Evolutionary conservation across 495 filamentous ascomycete species (phyloP).

Genomic region (Aspergillus taichungensis): DNA sequence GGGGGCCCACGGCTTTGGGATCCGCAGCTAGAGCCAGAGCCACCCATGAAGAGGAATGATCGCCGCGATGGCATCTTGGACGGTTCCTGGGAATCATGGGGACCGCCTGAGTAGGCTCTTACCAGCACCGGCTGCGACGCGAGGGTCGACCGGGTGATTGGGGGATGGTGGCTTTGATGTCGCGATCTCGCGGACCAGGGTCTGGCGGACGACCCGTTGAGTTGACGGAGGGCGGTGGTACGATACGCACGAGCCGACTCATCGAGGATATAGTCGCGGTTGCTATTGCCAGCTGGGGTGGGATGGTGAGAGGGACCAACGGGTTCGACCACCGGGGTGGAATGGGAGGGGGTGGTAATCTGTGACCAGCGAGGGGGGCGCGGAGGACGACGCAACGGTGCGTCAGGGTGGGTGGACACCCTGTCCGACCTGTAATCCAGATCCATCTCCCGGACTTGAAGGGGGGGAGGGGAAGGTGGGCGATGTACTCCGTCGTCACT

Average conservation of each 20-base stretch:
- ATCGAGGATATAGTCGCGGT: slow-evolving; percentile 10
- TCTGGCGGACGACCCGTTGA: slow-evolving; percentile 16
- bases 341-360: slow-evolving; percentile 15
- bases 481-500: too few relatives aligned
- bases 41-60: slow-evolving; percentile 20
- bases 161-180: slow-evolving; percentile 5
- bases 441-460: background rate
- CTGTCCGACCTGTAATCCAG: slow-evolving; percentile 28
- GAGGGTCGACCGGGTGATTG: slow-evolving; percentile 15
- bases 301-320: slow-evolving; percentile 14
- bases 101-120: slow-evolving; percentile 32
- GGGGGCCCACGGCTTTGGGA: slow-evolving; percentile 16
- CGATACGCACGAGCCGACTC: slow-evolving; percentile 22
- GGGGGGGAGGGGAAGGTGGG: too few relatives aligned
- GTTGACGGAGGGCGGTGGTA: slow-evolving; percentile 23
- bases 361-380: slow-evolving; percentile 27
- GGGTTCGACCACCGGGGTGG: slow-evolving; percentile 12
- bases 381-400: slow-evolving; percentile 18
- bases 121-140: slow-evolving; percentile 38
- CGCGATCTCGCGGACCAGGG: slow-evolving; percentile 16
- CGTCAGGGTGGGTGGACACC: slow-evolving; percentile 19
- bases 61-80: slow-evolving; percentile 29
- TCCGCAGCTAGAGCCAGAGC: background rate
- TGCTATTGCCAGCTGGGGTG: slow-evolving; percentile 17
- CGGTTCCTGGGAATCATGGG: slow-evolving; percentile 11